Percentiles rank a stretch among this genome's conserved stretches.
phyloP scores from a whole-genome alignment of 1,284 basidiomycete genomes.

The Cystobasidium pallidum region DNA sequence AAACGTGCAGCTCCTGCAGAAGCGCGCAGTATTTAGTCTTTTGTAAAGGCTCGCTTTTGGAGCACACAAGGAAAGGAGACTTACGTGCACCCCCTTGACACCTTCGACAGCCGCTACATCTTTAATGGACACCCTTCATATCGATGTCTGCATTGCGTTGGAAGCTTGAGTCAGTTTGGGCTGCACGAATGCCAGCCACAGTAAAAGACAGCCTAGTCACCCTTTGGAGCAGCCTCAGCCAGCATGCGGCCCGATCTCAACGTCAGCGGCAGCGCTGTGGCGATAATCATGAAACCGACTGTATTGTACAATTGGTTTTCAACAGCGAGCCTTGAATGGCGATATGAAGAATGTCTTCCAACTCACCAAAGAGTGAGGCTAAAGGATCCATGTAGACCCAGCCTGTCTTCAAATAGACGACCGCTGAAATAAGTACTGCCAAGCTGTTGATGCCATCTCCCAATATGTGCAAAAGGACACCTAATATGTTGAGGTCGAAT shows the following conservation, averaged over 20 bases:
- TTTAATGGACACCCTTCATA: constrained; percentile 29
- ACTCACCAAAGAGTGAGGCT: constrained; percentile 37
- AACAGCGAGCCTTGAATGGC: constrained; percentile 10
- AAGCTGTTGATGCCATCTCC: constrained; percentile 42
- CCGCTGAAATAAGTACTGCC: constrained; percentile 41
- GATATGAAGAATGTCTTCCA: constrained; percentile 10
- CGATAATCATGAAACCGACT: constrained; percentile 38
- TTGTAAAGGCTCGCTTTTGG: constrained; percentile 10
- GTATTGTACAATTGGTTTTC: constrained; percentile 16
- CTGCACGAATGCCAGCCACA: constrained; percentile 15
- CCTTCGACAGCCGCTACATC: constrained; percentile 26
- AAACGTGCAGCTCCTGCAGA: constrained; percentile 29
- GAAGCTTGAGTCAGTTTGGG: constrained; percentile 10
- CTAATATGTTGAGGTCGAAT: constrained; percentile 38
- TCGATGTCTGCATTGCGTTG: constrained; percentile 30
- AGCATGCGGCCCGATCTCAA: constrained; percentile 22
- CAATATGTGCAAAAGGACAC: constrained; percentile 38
- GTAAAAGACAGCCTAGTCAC: constrained; percentile 1
- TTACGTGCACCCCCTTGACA: constrained; percentile 24
- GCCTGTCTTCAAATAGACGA: constrained; percentile 26
- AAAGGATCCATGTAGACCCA: constrained; percentile 41
- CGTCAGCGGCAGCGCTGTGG: constrained; percentile 34
- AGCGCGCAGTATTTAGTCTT: constrained; percentile 16
- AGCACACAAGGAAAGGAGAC: constrained; percentile 16
- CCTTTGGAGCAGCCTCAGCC: constrained; percentile 25